Evolutionary conservation across 495 filamentous ascomycete genomes (phyloP).

Genomic region (Aspergillus affinis): DNA sequence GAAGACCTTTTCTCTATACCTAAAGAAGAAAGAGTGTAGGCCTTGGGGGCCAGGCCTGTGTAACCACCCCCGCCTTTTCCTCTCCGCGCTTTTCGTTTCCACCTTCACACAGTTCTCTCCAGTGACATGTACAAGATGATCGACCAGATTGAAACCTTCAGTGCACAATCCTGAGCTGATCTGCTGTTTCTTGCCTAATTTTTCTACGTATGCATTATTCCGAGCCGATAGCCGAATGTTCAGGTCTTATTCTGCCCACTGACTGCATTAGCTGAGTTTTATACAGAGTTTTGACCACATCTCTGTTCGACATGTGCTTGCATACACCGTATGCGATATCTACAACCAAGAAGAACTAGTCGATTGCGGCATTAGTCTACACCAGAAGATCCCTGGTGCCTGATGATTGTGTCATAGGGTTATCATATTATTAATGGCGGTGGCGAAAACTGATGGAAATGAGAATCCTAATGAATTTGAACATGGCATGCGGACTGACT

Average conservation of each 20-base stretch:
- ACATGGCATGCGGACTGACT: background rate
- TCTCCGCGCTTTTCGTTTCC: background rate
- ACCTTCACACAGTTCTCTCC: background rate
- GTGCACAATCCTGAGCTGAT: background rate
- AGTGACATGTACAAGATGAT: background rate
- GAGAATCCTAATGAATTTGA: background rate
- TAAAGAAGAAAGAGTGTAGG: background rate
- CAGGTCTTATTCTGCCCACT: background rate
- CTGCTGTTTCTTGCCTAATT: background rate
- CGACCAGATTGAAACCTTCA: background rate
- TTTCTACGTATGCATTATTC: background rate
- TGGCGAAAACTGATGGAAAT: background rate
- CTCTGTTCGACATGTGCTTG: background rate
- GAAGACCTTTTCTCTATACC: background rate
- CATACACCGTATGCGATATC: background rate
- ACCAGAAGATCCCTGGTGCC: background rate
- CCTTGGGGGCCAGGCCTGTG: background rate
- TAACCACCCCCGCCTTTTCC: no score
- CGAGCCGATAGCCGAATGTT: background rate
- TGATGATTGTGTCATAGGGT: background rate
- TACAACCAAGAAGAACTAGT: no score
- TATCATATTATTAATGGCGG: background rate
- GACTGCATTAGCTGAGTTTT: background rate
- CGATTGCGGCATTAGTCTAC: no score
- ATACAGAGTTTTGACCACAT: background rate